Evolutionary conservation across 73 alveolate species (phyloP).

Genomic region (Paramecium pentaurelia): DNA sequence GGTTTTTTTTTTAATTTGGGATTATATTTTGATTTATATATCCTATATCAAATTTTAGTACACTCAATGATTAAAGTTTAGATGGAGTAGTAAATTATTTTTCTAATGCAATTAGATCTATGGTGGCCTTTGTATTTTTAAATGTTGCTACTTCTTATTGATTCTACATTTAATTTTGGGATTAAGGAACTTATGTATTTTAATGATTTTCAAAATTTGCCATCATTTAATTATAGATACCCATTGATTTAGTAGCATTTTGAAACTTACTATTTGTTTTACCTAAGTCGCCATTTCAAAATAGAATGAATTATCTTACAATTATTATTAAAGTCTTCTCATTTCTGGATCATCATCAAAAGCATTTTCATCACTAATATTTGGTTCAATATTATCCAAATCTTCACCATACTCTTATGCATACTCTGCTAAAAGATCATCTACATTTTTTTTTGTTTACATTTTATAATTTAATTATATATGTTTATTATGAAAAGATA

Average conservation of each 20-base stretch:
- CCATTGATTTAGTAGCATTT: not conserved
- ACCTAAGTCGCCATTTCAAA: not conserved
- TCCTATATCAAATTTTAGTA: not conserved
- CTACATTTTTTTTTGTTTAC: not conserved
- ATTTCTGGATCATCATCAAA: not conserved
- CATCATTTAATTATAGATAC: not conserved
- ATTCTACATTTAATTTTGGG: not conserved
- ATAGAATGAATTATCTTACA: not conserved
- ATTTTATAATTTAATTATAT: not conserved
- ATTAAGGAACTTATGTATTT: not conserved
- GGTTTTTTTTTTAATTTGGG: not conserved
- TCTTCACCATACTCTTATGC: not conserved
- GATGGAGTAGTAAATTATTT: not conserved
- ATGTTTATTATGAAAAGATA: not conserved
- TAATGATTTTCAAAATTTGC: not conserved
- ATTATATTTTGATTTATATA: not conserved
- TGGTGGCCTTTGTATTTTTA: not conserved
- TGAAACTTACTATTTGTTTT: not conserved
- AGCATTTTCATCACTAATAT: not conserved
- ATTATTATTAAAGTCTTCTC: not conserved
- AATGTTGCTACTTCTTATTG: not conserved
- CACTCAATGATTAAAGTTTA: not conserved
- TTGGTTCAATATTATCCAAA: not conserved
- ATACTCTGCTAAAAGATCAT: not conserved
- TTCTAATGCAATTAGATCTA: not conserved